These are phyloP conservation scores for Eimeria brunetti DNA, from an alignment of 169 alveolate species.

Conservation along the genomic window DNA sequence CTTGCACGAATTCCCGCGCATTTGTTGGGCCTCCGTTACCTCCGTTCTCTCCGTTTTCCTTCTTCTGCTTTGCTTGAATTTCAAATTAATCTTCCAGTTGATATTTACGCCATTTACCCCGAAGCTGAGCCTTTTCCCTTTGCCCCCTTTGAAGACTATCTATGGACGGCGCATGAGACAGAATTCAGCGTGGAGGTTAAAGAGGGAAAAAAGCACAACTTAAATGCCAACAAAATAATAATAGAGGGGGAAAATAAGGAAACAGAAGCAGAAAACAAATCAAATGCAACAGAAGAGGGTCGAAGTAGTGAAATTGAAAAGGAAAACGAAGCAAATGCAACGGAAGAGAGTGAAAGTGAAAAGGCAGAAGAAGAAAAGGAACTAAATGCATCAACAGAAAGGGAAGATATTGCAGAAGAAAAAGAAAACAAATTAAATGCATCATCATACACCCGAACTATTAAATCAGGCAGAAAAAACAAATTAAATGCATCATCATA, in stretches of 20 bases:
- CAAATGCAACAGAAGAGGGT: neutral
- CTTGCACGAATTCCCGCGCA: conserved; percentile 29
- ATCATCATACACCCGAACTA: too few species aligned
- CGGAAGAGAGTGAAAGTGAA: neutral
- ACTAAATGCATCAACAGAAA: neutral
- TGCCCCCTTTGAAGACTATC: conserved; percentile 30
- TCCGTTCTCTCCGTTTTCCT: neutral
- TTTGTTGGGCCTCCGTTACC: conserved; percentile 33
- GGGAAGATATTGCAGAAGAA: neutral
- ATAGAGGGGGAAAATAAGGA: neutral
- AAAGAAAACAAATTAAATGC: too few species aligned
- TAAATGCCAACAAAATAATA: neutral
- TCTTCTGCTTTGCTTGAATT: neutral
- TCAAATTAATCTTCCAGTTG: conserved; percentile 42
- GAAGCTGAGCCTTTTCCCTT: conserved; percentile 37
- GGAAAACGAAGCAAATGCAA: neutral
- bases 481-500: too few species aligned
- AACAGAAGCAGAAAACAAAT: neutral
- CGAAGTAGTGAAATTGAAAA: neutral
- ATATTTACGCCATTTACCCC: conserved; percentile 43
- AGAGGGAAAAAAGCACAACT: neutral
- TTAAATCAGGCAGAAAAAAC: neutral
- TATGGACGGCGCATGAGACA: conserved; percentile 65
- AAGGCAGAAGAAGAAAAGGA: neutral
- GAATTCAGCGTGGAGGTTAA: neutral